phyloP scores from a whole-genome alignment of 1,284 basidiomycete species.

The Malassezia arunalokei region DNA sequence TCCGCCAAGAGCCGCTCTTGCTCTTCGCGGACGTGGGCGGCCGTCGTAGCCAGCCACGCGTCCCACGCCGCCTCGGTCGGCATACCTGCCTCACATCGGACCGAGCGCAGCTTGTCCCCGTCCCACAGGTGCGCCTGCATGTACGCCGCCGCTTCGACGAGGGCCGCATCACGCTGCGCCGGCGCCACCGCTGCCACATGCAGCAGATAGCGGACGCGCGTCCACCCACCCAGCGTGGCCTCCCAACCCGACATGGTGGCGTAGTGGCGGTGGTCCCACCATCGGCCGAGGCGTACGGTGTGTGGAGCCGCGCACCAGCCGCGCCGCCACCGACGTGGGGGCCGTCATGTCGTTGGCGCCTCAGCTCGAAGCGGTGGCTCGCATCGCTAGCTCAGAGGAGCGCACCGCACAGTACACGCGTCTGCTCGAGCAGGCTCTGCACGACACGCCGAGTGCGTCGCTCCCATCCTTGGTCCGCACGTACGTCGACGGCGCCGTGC shows the following conservation, averaged over 20 bases:
- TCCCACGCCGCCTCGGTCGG: slow-evolving; percentile 31
- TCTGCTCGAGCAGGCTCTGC: neutral
- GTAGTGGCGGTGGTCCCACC: no score
- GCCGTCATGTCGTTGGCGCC: neutral
- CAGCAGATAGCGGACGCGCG: slow-evolving; percentile 1
- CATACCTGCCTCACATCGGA: no score
- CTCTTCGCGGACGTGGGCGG: slow-evolving; percentile 56
- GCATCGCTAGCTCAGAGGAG: neutral
- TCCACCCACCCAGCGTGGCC: neutral
- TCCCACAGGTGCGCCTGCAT: slow-evolving; percentile 8
- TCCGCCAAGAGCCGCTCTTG: slow-evolving; percentile 68
- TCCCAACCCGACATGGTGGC: no score
- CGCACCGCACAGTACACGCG: slow-evolving; percentile 1
- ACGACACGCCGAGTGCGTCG: neutral
- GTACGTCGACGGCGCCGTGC: slow-evolving; percentile 1
- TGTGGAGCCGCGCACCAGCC: no score
- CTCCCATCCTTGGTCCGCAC: neutral
- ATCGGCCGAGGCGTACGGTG: no score
- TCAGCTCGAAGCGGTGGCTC: slow-evolving; percentile 1
- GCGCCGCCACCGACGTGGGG: no score
- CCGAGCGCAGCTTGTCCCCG: neutral
- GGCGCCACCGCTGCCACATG: slow-evolving; percentile 1
- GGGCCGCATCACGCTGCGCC: neutral
- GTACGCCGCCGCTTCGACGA: slow-evolving; percentile 1
- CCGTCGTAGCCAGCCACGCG: slow-evolving; percentile 58